Conservation (phyloP, 2,329 filamentous ascomycete species). For the Colletotrichum sp. region DNA sequence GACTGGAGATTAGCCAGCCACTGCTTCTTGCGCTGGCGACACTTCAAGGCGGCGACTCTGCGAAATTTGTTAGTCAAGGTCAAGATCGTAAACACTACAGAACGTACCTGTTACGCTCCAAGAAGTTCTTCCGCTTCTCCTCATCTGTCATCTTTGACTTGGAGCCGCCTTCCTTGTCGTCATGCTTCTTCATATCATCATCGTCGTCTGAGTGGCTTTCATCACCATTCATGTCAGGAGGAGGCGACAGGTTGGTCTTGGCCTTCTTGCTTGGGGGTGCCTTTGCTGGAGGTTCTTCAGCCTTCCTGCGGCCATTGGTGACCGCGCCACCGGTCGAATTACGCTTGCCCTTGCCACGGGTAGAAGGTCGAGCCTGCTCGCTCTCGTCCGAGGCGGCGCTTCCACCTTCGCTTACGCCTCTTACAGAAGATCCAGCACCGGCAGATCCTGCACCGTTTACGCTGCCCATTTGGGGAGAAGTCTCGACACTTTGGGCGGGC, state of each 20-base stretch:
- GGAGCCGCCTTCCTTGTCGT: conserved; percentile 59
- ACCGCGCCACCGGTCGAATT: conserved; percentile 46
- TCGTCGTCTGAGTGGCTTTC: conserved; percentile 45
- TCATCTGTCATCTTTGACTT: conserved; percentile 94
- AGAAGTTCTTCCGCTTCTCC: conserved; percentile 97
- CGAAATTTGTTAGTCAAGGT: conserved; percentile 24
- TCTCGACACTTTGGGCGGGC: conserved; percentile 40
- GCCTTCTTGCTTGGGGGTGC: conserved; percentile 71
- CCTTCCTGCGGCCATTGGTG: conserved; percentile 77
- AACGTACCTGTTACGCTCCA: conserved; percentile 90
- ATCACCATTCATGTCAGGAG: conserved; percentile 30
- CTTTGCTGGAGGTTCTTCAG: conserved; percentile 69
- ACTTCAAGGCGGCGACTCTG: conserved; percentile 95
- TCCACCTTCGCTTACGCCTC: conserved; percentile 69
- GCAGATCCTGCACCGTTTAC: conserved; percentile 51
- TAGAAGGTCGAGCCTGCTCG: conserved; percentile 68
- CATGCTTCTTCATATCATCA: conserved; percentile 50
- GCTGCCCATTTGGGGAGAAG: conserved; percentile 55
- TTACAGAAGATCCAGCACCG: conserved; percentile 40
- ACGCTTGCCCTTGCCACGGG: conserved; percentile 74
- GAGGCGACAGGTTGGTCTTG: conserved; percentile 60
- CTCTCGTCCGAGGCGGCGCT: conserved; percentile 77
- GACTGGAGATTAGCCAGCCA: conserved; percentile 94
- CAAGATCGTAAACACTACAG: not conserved
- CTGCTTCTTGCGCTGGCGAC: conserved; percentile 97